Percentiles rank a stretch among this genome's conserved stretches.
Evolutionary conservation across 129 eudicot genomes (phyloP).

Genomic region (Pseudognaphalium luteoalbum): DNA sequence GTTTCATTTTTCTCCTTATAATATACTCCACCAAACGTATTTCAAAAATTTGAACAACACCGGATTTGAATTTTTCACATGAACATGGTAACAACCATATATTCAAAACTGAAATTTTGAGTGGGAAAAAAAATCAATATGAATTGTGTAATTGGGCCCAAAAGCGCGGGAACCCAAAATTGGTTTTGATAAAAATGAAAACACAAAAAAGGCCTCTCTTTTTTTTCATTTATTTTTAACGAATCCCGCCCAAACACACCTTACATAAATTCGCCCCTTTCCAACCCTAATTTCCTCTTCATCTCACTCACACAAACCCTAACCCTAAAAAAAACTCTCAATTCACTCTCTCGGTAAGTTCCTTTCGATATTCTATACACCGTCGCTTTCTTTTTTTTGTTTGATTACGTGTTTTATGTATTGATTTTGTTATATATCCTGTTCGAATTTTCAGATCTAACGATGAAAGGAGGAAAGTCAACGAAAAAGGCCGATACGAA

Average conservation of each 20-base stretch:
- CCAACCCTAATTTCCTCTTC: conserved; percentile 6
- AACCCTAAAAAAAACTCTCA: conserved; percentile 25
- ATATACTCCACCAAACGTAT: too few relatives aligned
- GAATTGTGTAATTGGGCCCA: conserved; percentile 20
- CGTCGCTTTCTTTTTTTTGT: neutral
- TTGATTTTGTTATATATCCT: neutral
- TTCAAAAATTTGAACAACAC: too few relatives aligned
- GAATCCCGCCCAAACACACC: conserved; percentile 49
- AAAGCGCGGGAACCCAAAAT: conserved; percentile 47
- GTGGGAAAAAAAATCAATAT: conserved; percentile 18
- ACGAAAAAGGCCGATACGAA: neutral
- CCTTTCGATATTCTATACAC: neutral
- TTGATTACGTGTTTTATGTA: neutral
- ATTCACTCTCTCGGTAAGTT: conserved; percentile 4
- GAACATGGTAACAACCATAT: neutral
- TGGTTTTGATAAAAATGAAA: conserved; percentile 2
- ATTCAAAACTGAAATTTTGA: neutral
- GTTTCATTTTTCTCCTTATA: too few relatives aligned
- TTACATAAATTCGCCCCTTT: conserved; percentile 23
- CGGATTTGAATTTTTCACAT: too few relatives aligned
- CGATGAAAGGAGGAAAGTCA: conserved; percentile 7
- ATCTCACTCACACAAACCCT: conserved; percentile 26
- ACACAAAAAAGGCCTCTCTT: conserved; percentile 20
- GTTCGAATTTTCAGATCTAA: neutral
- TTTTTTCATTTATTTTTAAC: neutral